A percentile compares a stretch with the other conserved stretches of the same genome.
phyloP scores from a whole-genome alignment of 345 rosid species.

The Aquilaria yunnanensis region DNA sequence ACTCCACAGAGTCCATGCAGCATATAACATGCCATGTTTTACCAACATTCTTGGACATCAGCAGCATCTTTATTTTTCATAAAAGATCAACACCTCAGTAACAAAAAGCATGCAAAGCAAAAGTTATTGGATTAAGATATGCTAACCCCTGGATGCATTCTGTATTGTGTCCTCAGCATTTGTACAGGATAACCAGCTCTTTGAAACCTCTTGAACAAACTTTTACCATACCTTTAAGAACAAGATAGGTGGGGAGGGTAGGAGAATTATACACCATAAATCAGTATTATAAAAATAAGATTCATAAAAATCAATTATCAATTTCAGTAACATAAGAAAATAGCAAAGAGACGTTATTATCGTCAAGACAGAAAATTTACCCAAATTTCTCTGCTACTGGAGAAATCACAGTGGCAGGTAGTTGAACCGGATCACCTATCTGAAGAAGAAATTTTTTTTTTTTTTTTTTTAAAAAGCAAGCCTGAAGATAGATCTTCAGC shows the following conservation, averaged over 20 bases:
- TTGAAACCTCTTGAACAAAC: conserved; percentile 95
- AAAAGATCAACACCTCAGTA: not conserved
- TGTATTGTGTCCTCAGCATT: conserved; percentile 90
- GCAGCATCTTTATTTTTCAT: not conserved
- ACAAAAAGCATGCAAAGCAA: not conserved
- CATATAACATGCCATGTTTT: not conserved
- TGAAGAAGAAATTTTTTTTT: conserved; percentile 13
- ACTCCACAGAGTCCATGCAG: not conserved
- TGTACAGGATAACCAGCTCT: conserved; percentile 92
- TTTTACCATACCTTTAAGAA: conserved; percentile 70
- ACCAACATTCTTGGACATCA: conserved; percentile 1
- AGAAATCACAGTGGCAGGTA: conserved; percentile 97
- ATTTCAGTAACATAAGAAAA: not conserved
- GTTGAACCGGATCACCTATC: conserved; percentile 97
- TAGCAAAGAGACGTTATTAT: not conserved
- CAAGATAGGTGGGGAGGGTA: conserved; percentile 5
- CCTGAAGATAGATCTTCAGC: no score
- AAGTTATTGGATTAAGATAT: not conserved
- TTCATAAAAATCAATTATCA: not conserved
- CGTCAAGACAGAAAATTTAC: conserved; percentile 28
- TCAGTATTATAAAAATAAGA: not conserved
- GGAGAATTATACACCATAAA: not conserved
- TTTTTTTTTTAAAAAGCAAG: no score
- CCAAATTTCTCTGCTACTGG: conserved; percentile 64
- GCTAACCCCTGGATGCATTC: conserved; percentile 97